Evolutionary conservation across 2,329 filamentous ascomycete genomes (phyloP).

Genomic region (Colletotrichum paranaense): DNA sequence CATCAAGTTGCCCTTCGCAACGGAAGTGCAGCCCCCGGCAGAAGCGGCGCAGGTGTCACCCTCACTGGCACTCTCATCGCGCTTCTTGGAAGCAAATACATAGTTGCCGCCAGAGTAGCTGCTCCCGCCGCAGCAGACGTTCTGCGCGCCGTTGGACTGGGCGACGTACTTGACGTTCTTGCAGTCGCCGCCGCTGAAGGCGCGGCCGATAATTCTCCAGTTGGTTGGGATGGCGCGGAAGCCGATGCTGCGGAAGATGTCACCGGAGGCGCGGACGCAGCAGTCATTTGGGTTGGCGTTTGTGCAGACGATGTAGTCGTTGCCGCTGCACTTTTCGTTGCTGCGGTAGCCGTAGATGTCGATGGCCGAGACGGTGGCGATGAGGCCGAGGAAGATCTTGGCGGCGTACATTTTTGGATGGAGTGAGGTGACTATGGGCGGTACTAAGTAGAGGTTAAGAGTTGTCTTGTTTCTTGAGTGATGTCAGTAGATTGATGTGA

Average conservation of each 20-base stretch:
- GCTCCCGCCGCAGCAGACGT: not conserved
- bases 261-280: not conserved
- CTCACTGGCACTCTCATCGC: not conserved
- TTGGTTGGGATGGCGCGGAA: not conserved
- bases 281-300: not conserved
- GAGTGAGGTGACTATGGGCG: too few species aligned
- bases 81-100: not conserved
- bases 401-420: not conserved
- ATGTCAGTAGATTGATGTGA: not conserved
- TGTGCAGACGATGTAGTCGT: not conserved
- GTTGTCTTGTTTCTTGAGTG: not conserved
- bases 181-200: not conserved
- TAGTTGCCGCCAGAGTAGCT: not conserved
- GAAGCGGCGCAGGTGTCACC: not conserved
- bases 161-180: not conserved
- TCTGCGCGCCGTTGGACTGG: not conserved
- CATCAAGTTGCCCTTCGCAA: not conserved
- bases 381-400: not conserved
- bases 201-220: not conserved
- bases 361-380: not conserved
- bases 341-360: not conserved
- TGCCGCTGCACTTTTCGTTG: not conserved
- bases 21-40: not conserved
- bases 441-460: not conserved
- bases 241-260: not conserved